Evolutionary conservation across 1,284 basidiomycete species (phyloP).

Genomic region (Sanghuangporus baumii): DNA sequence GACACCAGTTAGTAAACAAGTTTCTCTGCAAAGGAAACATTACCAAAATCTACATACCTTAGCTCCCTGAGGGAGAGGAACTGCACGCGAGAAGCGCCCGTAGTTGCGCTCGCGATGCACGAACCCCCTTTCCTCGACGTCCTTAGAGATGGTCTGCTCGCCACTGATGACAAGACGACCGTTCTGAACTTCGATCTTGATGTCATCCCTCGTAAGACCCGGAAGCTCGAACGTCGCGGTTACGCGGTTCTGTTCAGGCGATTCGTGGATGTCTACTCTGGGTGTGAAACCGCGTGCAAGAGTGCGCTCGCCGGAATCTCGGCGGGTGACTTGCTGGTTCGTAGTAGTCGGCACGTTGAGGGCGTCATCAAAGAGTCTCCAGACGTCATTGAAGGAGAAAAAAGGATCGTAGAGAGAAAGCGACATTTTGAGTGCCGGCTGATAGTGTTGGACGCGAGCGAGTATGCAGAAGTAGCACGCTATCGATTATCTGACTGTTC

Average conservation of each 20-base stretch:
- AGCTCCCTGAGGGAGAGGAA: conserved; percentile 16
- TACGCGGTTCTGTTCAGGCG: conserved; percentile 3
- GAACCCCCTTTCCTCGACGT: conserved; percentile 39
- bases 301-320: neutral
- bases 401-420: conserved; percentile 42
- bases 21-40: neutral
- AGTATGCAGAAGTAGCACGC: neutral
- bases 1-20: neutral
- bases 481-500: neutral
- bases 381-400: conserved; percentile 37
- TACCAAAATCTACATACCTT: conserved; percentile 11
- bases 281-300: conserved; percentile 14
- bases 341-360: conserved; percentile 21
- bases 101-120: conserved; percentile 44
- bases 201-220: conserved; percentile 23
- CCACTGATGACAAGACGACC: conserved; percentile 33
- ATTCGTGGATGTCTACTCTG: conserved; percentile 12
- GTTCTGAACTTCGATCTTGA: conserved; percentile 10
- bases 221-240: conserved; percentile 35
- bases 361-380: conserved; percentile 44
- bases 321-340: conserved; percentile 19
- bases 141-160: conserved; percentile 30
- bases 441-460: neutral
- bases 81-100: conserved; percentile 41
- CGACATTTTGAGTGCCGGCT: conserved; percentile 27